Conservation (phyloP, 495 filamentous ascomycete genomes). For the Chaetomidium leptoderma region DNA sequence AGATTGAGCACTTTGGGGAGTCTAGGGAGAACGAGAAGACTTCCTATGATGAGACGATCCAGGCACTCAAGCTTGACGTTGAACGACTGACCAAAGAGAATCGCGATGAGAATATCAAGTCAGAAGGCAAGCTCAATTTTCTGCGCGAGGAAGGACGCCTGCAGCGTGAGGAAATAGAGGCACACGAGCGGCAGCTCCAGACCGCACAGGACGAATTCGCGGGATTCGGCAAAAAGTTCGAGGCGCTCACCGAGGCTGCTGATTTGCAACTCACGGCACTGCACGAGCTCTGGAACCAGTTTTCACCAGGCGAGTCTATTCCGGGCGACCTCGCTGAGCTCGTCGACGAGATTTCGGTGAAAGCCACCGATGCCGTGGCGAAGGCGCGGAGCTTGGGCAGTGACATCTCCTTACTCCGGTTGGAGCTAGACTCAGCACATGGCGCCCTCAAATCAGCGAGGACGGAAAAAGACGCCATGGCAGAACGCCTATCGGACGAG, state of each 20-base stretch:
- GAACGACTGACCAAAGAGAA: slow-evolving; percentile 55
- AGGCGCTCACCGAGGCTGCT: slow-evolving; percentile 42
- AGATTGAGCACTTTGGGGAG: slow-evolving; percentile 78
- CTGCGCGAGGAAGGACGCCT: slow-evolving; percentile 53
- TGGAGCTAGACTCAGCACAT: slow-evolving; percentile 43
- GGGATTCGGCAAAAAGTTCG: slow-evolving; percentile 49
- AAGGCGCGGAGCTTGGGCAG: slow-evolving; percentile 42
- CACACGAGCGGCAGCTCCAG: slow-evolving; percentile 52
- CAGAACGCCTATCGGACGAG: slow-evolving; percentile 49
- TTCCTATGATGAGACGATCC: slow-evolving; percentile 61
- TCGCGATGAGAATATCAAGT: slow-evolving; percentile 53
- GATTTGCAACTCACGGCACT: slow-evolving; percentile 54
- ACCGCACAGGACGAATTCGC: slow-evolving; percentile 49
- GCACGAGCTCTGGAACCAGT: slow-evolving; percentile 55
- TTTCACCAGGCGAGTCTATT: slow-evolving; percentile 53
- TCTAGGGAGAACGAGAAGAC: slow-evolving; percentile 73
- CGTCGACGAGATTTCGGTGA: slow-evolving; percentile 59
- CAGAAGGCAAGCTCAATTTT: slow-evolving; percentile 51
- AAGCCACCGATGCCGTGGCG: slow-evolving; percentile 51
- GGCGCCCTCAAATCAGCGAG: slow-evolving; percentile 33
- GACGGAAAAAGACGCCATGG: slow-evolving; percentile 37
- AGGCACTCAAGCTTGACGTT: slow-evolving; percentile 65
- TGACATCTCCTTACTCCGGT: slow-evolving; percentile 41
- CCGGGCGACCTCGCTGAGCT: slow-evolving; percentile 58
- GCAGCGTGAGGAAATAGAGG: slow-evolving; percentile 51